Percentiles rank a stretch among this genome's conserved stretches.
phyloP scores from a whole-genome alignment of 129 eudicot species.

The Rutidosis leptorrhynchoides region DNA sequence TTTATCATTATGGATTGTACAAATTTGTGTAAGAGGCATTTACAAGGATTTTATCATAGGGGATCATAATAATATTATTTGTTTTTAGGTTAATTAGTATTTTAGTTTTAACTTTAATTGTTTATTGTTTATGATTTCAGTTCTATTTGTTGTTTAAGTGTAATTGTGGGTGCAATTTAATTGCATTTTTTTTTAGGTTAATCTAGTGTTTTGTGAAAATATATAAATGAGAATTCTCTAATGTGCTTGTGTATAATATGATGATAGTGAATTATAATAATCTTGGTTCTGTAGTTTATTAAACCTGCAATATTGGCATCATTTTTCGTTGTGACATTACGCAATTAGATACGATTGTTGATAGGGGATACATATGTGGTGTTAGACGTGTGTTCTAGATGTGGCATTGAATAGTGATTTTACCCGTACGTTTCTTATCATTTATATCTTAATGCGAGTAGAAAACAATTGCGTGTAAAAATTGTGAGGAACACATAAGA shows the following conservation, averaged over 20 bases:
- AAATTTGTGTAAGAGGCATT: not conserved
- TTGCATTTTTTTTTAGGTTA: not conserved
- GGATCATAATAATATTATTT: slow-evolving; percentile 8
- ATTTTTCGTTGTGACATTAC: not conserved
- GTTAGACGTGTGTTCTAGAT: not conserved
- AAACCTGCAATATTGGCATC: not conserved
- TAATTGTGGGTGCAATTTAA: not conserved
- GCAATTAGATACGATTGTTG: slow-evolving; percentile 1
- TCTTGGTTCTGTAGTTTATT: not conserved
- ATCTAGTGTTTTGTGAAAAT: not conserved
- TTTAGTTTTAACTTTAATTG: not conserved
- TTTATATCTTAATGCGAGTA: slow-evolving; percentile 3
- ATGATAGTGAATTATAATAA: not conserved
- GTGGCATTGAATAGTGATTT: not conserved
- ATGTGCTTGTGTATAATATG: not conserved
- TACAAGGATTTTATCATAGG: not conserved
- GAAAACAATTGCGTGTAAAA: not conserved
- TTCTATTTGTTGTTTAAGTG: not conserved
- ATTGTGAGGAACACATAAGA: not conserved
- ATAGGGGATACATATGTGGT: slow-evolving; percentile 1
- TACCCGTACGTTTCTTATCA: slow-evolving; percentile 8
- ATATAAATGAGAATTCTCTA: not conserved
- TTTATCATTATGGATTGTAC: slow-evolving; percentile 9
- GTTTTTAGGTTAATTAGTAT: not conserved
- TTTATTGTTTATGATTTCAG: not conserved